Evolutionary conservation across 2,329 filamentous ascomycete species (phyloP).

Genomic region (Trichoderma gracile): DNA sequence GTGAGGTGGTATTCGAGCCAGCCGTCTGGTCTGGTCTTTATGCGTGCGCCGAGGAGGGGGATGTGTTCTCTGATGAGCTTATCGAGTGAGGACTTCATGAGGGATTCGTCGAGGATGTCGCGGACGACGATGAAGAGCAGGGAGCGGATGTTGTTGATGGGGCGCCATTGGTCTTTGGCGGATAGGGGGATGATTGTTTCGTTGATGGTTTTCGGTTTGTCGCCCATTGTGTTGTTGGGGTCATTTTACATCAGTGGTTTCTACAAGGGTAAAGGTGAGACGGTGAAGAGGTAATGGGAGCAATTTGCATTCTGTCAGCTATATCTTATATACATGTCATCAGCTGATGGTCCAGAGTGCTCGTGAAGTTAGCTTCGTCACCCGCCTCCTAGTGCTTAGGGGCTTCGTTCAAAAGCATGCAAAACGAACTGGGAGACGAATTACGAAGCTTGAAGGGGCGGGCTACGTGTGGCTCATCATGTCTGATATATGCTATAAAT

Average conservation of each 20-base stretch:
- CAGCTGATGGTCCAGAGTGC: neutral
- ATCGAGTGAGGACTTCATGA: slow-evolving; percentile 26
- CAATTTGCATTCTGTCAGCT: neutral
- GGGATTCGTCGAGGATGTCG: slow-evolving; percentile 19
- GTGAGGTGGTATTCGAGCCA: slow-evolving; percentile 26
- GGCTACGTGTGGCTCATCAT: too few species aligned
- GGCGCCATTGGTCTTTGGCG: slow-evolving; percentile 25
- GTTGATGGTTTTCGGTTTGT: neutral
- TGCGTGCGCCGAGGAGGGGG: slow-evolving; percentile 27
- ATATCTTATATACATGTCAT: neutral
- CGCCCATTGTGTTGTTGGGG: slow-evolving; percentile 1
- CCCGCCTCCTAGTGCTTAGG: slow-evolving; percentile 9
- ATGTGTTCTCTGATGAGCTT: slow-evolving; percentile 28
- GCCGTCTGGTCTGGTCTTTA: slow-evolving; percentile 20
- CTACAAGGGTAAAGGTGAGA: neutral
- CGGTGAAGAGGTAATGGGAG: too few species aligned
- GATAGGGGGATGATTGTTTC: slow-evolving; percentile 26
- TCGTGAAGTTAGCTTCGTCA: neutral
- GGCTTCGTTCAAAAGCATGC: neutral
- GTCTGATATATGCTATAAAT: too few species aligned
- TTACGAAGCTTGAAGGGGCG: neutral
- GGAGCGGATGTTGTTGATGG: slow-evolving; percentile 27
- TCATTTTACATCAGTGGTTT: neutral
- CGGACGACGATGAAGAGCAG: slow-evolving; percentile 28
- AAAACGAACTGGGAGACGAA: neutral